phyloP scores from a whole-genome alignment of 345 rosid genomes.

The rapeseed (Brassica napus) region Da-Ae NC_063443.1:7221501-7222000 shows the following conservation, averaged over 20 bases:
- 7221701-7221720: conserved; percentile 90
- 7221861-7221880: conserved; percentile 92
- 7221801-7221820: background rate
- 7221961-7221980: conserved; percentile 27
- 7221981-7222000: background rate
- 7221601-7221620: background rate
- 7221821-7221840: background rate
- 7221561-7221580: conserved; percentile 87
- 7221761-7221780: conserved; percentile 88
- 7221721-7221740: conserved; percentile 90
- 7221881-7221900: conserved; percentile 70
- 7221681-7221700: conserved; percentile 98
- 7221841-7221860: conserved; percentile 91
- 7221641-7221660: conserved; percentile 72
- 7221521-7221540: conserved; percentile 26
- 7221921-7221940: background rate
- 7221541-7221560: conserved; percentile 95
- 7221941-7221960: conserved; percentile 32
- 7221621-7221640: background rate
- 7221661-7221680: conserved; percentile 94
- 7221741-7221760: conserved; percentile 84
- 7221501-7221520: background rate
- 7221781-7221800: conserved; percentile 35
- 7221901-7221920: conserved; percentile 15
- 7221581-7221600: conserved; percentile 33